A percentile compares a stretch with the other conserved stretches of the same genome.
phyloP scores from a whole-genome alignment of 169 alveolate genomes.

The Babesia ovata region DNA sequence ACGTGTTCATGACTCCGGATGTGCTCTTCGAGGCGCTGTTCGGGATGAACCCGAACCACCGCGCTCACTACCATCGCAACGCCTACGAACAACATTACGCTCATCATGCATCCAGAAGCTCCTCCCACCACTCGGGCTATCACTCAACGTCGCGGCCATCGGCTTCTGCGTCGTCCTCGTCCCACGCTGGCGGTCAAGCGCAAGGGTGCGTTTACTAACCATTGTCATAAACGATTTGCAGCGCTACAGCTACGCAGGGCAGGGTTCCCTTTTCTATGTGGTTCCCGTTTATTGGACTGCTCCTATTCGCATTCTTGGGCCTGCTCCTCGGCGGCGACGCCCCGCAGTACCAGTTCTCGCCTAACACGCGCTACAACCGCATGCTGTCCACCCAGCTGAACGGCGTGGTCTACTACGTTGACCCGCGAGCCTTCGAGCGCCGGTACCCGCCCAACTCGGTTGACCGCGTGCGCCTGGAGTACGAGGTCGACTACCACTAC shows the following conservation, averaged over 20 bases:
- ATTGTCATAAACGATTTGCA: background rate
- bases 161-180: background rate
- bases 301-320: slow-evolving; percentile 1
- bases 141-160: background rate
- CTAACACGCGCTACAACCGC: slow-evolving; percentile 16
- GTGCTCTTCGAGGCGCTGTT: slow-evolving; percentile 57
- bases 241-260: background rate
- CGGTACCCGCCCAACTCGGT: slow-evolving; percentile 49
- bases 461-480: slow-evolving; percentile 49
- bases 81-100: background rate
- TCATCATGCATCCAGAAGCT: too few species aligned
- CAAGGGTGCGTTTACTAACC: background rate
- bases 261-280: background rate
- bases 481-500: slow-evolving; percentile 63
- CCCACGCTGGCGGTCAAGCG: background rate
- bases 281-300: slow-evolving; percentile 5
- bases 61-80: slow-evolving; percentile 11
- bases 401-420: slow-evolving; percentile 68
- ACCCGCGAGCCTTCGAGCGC: slow-evolving; percentile 32
- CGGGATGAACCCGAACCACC: slow-evolving; percentile 24
- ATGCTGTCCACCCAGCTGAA: slow-evolving; percentile 44
- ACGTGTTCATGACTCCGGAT: slow-evolving; percentile 45
- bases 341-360: slow-evolving; percentile 34
- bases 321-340: slow-evolving; percentile 5
- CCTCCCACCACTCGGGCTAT: too few species aligned